These are phyloP conservation scores for Trichaptum fuscoviolaceum DNA, from an alignment of 768 basidiomycete genomes.

Conservation along the genomic window DNA sequence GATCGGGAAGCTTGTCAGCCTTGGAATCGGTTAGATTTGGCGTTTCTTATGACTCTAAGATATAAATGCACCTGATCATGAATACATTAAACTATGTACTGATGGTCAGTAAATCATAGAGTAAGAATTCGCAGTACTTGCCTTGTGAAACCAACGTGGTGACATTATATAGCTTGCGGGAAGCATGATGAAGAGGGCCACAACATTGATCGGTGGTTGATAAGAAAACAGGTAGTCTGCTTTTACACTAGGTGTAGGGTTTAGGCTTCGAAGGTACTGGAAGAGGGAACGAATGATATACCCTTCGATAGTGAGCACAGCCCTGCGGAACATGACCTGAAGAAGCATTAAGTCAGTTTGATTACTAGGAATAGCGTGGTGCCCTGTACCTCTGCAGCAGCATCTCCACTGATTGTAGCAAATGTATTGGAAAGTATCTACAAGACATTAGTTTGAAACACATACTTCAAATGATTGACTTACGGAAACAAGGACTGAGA, in stretches of 20 bases:
- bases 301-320: slow-evolving; percentile 95
- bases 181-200: slow-evolving; percentile 83
- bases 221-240: slow-evolving; percentile 92
- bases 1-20: slow-evolving; percentile 80
- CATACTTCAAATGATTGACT: slow-evolving; percentile 18
- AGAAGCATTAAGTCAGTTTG: slow-evolving; percentile 8
- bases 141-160: slow-evolving; percentile 98
- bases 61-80: slow-evolving; percentile 59
- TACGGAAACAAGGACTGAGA: slow-evolving; percentile 72
- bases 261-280: slow-evolving; percentile 1
- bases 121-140: slow-evolving; percentile 25
- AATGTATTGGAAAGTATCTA: slow-evolving; percentile 96
- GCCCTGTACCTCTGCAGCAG: slow-evolving; percentile 71
- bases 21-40: slow-evolving; percentile 21
- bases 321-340: slow-evolving; percentile 91
- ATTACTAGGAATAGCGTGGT: neutral
- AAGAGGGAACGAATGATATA: slow-evolving; percentile 21
- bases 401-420: slow-evolving; percentile 88
- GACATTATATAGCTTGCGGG: slow-evolving; percentile 81
- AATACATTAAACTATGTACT: slow-evolving; percentile 71
- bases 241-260: slow-evolving; percentile 53
- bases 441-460: slow-evolving; percentile 13
- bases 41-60: slow-evolving; percentile 5
- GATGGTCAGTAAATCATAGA: slow-evolving; percentile 18
- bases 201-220: slow-evolving; percentile 86